A percentile compares a stretch with the other conserved stretches of the same genome.
Conservation (phyloP, 108 stramenopile species). For the Ochromonas danica region DNA sequence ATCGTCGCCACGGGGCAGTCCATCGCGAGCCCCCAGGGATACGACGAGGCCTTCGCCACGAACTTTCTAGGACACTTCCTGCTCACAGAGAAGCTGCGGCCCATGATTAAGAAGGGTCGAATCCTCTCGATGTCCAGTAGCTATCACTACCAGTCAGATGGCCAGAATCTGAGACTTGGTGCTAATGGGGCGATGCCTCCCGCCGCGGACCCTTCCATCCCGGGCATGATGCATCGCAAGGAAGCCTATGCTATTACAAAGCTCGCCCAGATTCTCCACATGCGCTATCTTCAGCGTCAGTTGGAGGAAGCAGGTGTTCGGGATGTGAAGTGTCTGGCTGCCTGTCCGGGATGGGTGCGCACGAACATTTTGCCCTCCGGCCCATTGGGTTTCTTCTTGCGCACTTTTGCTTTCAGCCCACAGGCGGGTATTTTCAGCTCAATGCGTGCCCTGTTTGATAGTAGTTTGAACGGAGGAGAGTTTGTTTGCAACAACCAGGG, state of each 20-base stretch:
- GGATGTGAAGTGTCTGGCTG: not conserved
- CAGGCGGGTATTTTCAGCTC: not conserved
- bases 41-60: slow-evolving; percentile 9
- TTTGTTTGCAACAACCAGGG: not conserved
- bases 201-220: not conserved
- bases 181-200: not conserved
- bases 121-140: not conserved
- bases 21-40: too few relatives aligned
- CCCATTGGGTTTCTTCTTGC: not conserved
- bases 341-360: not conserved
- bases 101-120: slow-evolving; percentile 22
- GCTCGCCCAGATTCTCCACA: slow-evolving; percentile 29
- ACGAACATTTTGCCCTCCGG: not conserved
- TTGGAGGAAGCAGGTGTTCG: not conserved
- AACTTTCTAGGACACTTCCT: slow-evolving; percentile 23
- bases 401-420: not conserved
- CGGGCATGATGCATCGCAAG: not conserved
- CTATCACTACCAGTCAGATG: not conserved
- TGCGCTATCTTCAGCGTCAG: not conserved
- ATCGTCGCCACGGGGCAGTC: too few relatives aligned
- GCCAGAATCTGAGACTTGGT: not conserved
- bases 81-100: not conserved
- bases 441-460: not conserved
- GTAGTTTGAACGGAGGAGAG: not conserved
- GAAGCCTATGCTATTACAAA: not conserved